Conservation (phyloP, 192 early-diverging fungal species). For the Chytriomyces sp. region DNA sequence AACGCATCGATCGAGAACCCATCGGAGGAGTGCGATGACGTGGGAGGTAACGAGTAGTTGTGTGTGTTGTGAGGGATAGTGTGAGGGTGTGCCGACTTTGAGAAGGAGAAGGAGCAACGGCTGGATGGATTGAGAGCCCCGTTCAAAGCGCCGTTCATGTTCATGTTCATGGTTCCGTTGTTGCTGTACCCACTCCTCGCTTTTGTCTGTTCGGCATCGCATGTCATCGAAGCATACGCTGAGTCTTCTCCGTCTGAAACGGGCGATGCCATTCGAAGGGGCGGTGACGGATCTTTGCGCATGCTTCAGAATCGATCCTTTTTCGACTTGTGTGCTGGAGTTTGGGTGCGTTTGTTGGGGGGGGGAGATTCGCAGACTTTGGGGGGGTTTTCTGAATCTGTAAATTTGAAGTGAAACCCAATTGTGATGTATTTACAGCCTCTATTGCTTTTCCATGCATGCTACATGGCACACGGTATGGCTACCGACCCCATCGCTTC, state of each 20-base stretch:
- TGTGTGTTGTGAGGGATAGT: neutral
- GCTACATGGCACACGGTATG: neutral
- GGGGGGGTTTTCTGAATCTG: too few species aligned
- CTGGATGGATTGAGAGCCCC: neutral
- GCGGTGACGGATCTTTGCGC: neutral
- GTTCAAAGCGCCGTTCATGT: neutral
- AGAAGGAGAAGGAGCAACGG: neutral
- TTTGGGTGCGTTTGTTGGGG: too few species aligned
- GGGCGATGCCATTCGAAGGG: constrained; percentile 1
- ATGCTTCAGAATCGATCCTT: neutral
- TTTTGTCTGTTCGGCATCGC: neutral
- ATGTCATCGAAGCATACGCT: constrained; percentile 11
- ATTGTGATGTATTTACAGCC: too few species aligned
- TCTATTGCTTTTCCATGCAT: too few species aligned
- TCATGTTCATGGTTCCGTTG: neutral
- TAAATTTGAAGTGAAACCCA: too few species aligned
- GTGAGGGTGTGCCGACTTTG: neutral
- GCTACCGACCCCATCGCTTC: neutral
- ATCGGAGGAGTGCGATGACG: neutral
- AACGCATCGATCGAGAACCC: constrained; percentile 17
- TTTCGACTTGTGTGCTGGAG: too few species aligned
- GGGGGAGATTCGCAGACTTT: too few species aligned
- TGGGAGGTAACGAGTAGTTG: neutral
- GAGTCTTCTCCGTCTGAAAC: constrained; percentile 11
- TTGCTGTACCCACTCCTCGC: neutral